Percentiles rank a stretch among this genome's conserved stretches.
These are phyloP conservation scores for Diaporthe citriasiana DNA, from an alignment of 2,329 filamentous ascomycete genomes.

Conservation along the genomic window DNA sequence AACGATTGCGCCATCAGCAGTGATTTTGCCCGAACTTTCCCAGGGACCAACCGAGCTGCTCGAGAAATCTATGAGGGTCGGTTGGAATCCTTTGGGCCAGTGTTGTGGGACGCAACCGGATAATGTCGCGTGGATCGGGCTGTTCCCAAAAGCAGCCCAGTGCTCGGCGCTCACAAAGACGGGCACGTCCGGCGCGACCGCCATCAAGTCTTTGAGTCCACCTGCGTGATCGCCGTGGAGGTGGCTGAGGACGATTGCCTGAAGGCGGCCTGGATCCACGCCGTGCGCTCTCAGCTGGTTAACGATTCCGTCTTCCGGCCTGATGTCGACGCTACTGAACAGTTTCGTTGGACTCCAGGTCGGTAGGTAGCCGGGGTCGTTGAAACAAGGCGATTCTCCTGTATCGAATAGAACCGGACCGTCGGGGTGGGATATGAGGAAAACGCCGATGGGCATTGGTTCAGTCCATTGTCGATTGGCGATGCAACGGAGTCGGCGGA, in stretches of 20 bases:
- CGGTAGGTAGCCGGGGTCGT: slow-evolving; percentile 45
- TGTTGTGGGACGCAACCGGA: slow-evolving; percentile 50
- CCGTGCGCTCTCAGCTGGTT: slow-evolving; percentile 43
- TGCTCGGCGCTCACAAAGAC: slow-evolving; percentile 50
- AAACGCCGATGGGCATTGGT: slow-evolving; percentile 45
- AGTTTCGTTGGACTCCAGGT: slow-evolving; percentile 42
- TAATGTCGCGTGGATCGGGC: slow-evolving; percentile 47
- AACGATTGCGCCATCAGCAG: slow-evolving; percentile 49
- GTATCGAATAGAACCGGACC: slow-evolving; percentile 47
- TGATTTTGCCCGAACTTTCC: slow-evolving; percentile 44
- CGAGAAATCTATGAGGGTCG: slow-evolving; percentile 48
- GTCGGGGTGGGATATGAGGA: slow-evolving; percentile 45
- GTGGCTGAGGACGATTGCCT: slow-evolving; percentile 49
- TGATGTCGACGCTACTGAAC: slow-evolving; percentile 38
- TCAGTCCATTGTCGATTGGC: slow-evolving; percentile 43
- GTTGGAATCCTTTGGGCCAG: slow-evolving; percentile 51
- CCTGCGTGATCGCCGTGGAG: slow-evolving; percentile 51
- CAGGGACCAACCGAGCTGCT: neutral
- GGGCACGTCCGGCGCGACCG: slow-evolving; percentile 47
- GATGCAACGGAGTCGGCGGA: slow-evolving; percentile 45
- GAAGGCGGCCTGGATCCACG: slow-evolving; percentile 45
- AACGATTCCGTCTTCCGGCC: slow-evolving; percentile 44
- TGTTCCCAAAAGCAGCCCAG: slow-evolving; percentile 51
- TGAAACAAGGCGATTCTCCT: slow-evolving; percentile 45
- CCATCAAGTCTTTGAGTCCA: slow-evolving; percentile 47